Percentiles rank a stretch among this genome's conserved stretches.
Evolutionary conservation across 129 eudicot genomes (phyloP).

Genomic region (Erigeron canadensis): DNA sequence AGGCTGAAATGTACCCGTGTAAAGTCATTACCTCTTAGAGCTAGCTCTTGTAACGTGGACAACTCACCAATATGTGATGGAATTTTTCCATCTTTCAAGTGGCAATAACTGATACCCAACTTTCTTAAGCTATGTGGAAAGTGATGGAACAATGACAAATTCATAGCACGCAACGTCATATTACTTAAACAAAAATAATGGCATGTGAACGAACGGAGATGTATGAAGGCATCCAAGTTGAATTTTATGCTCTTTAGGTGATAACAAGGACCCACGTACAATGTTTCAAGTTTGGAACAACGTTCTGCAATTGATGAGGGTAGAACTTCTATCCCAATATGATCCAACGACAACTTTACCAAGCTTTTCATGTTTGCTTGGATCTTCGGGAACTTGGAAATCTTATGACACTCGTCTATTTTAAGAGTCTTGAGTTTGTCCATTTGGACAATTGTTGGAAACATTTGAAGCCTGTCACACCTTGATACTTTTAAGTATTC

Average conservation of each 20-base stretch:
- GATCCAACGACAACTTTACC: neutral
- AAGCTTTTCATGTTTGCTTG: neutral
- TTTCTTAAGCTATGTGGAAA: neutral
- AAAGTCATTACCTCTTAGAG: neutral
- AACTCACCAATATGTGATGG: neutral
- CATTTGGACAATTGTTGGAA: neutral
- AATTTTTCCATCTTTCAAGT: neutral
- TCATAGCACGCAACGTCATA: too few relatives aligned
- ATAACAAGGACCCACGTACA: neutral
- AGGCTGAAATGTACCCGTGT: neutral
- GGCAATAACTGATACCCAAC: neutral
- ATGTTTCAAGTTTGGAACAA: neutral
- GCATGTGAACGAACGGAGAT: too few relatives aligned
- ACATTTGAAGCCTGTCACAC: neutral
- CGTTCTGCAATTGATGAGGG: neutral
- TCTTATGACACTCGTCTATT: accelerated
- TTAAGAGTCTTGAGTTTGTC: neutral
- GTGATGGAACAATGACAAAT: too few relatives aligned
- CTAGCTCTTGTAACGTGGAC: neutral
- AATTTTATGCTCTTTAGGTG: neutral
- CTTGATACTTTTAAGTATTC: neutral
- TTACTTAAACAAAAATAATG: too few relatives aligned
- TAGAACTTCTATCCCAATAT: neutral
- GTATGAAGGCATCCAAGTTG: neutral
- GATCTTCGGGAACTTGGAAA: neutral